Percentiles rank a stretch among this genome's conserved stretches.
Evolutionary conservation across 2,329 filamentous ascomycete genomes (phyloP).

Genomic region (Hysterium pulicare): DNA sequence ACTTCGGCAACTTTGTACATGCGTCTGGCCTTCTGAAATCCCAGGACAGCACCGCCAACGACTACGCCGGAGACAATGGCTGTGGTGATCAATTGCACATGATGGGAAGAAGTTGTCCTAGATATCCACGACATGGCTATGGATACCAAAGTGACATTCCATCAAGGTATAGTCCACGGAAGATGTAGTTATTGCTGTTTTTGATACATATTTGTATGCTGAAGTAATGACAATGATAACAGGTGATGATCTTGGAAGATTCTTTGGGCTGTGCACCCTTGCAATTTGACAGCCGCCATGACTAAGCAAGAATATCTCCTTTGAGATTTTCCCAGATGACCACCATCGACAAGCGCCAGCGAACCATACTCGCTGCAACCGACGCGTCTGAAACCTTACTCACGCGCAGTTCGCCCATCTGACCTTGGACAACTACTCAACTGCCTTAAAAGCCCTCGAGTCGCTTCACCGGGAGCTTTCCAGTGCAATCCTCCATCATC

Average conservation of each 20-base stretch:
- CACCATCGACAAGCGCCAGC: slow-evolving; percentile 22
- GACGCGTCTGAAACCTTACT: slow-evolving; percentile 36
- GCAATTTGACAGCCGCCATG: slow-evolving; percentile 5
- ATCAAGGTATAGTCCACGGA: too few species aligned
- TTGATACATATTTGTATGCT: too few species aligned
- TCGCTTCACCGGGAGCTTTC: too few species aligned
- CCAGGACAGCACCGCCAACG: slow-evolving; percentile 53
- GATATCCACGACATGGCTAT: slow-evolving; percentile 47
- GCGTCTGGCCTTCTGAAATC: slow-evolving; percentile 54
- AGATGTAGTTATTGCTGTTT: too few species aligned
- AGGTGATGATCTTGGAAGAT: too few species aligned
- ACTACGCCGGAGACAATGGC: slow-evolving; percentile 56
- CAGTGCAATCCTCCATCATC: too few species aligned
- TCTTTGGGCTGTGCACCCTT: too few species aligned
- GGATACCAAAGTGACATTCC: too few species aligned
- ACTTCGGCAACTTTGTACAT: slow-evolving; percentile 55
- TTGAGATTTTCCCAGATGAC: slow-evolving; percentile 27
- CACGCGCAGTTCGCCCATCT: slow-evolving; percentile 32
- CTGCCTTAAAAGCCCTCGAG: slow-evolving; percentile 15
- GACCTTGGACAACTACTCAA: slow-evolving; percentile 18
- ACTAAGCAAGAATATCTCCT: slow-evolving; percentile 13
- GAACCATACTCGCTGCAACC: slow-evolving; percentile 22
- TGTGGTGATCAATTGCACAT: slow-evolving; percentile 65
- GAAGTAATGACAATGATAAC: too few species aligned
- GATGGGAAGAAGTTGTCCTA: slow-evolving; percentile 43